Evolutionary conservation across 2,329 filamentous ascomycete species (phyloP).

Genomic region (Fusarium secorum): DNA sequence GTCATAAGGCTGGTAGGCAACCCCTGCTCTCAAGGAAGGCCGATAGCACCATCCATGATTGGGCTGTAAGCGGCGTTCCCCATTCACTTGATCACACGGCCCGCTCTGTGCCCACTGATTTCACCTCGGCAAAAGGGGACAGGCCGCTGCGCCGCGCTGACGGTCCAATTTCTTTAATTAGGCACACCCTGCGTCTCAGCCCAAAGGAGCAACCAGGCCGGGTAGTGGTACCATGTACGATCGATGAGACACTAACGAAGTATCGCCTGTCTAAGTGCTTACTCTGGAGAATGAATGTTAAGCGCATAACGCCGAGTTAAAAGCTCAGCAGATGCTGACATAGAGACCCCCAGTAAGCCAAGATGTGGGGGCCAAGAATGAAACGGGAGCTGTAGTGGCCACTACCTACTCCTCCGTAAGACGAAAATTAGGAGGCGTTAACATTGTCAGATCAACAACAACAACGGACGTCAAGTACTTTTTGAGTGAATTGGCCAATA

Average conservation of each 20-base stretch:
- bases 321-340: background rate
- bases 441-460: background rate
- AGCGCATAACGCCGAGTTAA: background rate
- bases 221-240: background rate
- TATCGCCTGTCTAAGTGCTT: background rate
- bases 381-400: background rate
- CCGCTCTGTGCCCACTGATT: background rate
- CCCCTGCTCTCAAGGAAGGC: background rate
- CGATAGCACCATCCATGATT: background rate
- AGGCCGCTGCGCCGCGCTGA: background rate
- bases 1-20: conserved; percentile 20
- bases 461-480: background rate
- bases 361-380: conserved; percentile 17
- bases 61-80: background rate
- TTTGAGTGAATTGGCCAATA: background rate
- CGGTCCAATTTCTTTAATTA: background rate
- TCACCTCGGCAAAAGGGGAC: background rate
- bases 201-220: background rate
- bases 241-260: background rate
- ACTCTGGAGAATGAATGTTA: background rate
- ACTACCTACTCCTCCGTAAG: background rate
- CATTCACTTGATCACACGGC: background rate
- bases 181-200: background rate
- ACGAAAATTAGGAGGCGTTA: background rate
- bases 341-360: background rate